Evolutionary conservation across 345 rosid species (phyloP), one percentile per base, ranked within the genome.

Genomic region (Chamaenerion angustifolium): DNA sequence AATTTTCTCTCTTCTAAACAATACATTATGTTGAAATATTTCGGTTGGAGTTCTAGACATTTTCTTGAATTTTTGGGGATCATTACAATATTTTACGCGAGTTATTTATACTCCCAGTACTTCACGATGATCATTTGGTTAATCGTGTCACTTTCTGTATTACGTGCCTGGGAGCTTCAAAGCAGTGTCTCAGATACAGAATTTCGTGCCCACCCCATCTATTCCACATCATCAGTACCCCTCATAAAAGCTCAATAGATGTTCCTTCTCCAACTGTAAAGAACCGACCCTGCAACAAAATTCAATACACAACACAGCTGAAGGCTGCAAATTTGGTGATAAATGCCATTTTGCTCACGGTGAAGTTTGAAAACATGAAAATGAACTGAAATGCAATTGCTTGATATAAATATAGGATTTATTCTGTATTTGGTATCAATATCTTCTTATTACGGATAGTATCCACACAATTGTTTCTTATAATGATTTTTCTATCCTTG

Each of bases 91-190:
- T 16, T 42, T 50, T 15, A 50, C 10, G 5, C 37, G 6, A 31
- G 54, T 14, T 1, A 18, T 11, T 1, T 47, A 8, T 47, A 46
- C 50, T 41, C 67, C 56, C 80, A 85, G 97, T 64, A 85, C 93
- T 56, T 64, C 79, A 56, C 94, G 98, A 45, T 90, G 98, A 61
- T 92, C 83, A 46, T 83, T 90, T 64, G 98, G 98, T n/a, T 96
- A 87, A 63, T 64, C 80, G 59, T 90, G 98, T 58, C 98, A 84
- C 71, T 87, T 78, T 63, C 66, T 80, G 74, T 96, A 86, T 66
- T 61, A 78, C 52, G 78, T 90, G 41, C 85, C 95, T 12, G 87
- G 96, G 45, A 93, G 96, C 6, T 80, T 79, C 59, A 80, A 83
- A 43, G 80, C 90, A 13, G 88, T 78, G 41, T 76, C 94, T 27